Evolutionary conservation across 1,139 yeast genomes (phyloP).

Genomic region (Kodamaea plutei): DNA sequence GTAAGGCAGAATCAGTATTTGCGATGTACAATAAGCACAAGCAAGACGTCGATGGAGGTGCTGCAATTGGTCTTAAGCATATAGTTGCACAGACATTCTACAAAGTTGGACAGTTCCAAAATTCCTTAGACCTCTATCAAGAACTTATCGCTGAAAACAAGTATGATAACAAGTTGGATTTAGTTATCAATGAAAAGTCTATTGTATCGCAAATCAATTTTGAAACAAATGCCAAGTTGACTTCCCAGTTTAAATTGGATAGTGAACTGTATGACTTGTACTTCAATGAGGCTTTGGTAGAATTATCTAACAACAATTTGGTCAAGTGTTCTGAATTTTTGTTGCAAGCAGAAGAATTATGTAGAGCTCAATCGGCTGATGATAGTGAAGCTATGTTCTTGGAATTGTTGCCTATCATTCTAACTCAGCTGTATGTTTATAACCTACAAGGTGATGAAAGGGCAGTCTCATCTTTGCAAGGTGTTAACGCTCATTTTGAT

Average conservation of each 20-base stretch:
- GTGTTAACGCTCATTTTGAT: constrained; percentile 20
- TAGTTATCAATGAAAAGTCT: constrained; percentile 67
- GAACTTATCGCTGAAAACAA: constrained; percentile 36
- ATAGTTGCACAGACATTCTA: constrained; percentile 81
- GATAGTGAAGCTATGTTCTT: constrained; percentile 33
- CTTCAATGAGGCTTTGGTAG: constrained; percentile 67
- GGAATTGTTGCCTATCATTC: constrained; percentile 58
- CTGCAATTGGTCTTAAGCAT: constrained; percentile 53
- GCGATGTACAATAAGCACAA: constrained; percentile 30
- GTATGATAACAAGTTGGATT: constrained; percentile 46
- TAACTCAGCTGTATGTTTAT: constrained; percentile 68
- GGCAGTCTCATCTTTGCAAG: constrained; percentile 37
- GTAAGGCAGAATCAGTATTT: constrained; percentile 39
- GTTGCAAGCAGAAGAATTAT: constrained; percentile 45
- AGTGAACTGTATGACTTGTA: constrained; percentile 31
- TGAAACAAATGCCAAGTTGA: constrained; percentile 7
- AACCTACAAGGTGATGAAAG: constrained; percentile 45
- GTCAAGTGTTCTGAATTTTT: constrained; percentile 45
- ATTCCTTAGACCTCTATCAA: constrained; percentile 55
- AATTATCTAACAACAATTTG: constrained; percentile 43
- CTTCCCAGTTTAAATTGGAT: constrained; percentile 11
- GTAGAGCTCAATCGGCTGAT: constrained; percentile 12
- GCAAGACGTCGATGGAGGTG: constrained; percentile 10
- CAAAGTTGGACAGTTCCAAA: constrained; percentile 54
- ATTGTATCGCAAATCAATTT: constrained; percentile 52